Conservation (phyloP, 495 filamentous ascomycete genomes). For the Hypoxylon cercidicola region DNA sequence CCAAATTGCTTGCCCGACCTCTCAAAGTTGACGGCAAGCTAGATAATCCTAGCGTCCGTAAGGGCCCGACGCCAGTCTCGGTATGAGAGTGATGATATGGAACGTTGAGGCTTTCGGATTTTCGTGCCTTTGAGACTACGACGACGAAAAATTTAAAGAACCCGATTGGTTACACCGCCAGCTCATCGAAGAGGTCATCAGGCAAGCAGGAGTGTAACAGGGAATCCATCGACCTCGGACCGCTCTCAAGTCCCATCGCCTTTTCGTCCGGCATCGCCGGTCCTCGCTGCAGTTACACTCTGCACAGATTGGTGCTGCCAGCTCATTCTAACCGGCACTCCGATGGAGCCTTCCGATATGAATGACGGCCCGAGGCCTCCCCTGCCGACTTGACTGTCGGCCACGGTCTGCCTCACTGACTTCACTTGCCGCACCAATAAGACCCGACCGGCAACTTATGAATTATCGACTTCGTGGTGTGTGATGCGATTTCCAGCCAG, state of each 20-base stretch:
- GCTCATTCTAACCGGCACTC: conserved; percentile 9
- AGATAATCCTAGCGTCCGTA: conserved; percentile 1
- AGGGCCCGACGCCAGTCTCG: not conserved
- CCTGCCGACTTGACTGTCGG: not conserved
- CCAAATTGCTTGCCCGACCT: conserved; percentile 10
- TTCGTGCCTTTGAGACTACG: conserved; percentile 8
- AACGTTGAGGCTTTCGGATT: conserved; percentile 18
- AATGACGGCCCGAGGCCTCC: not conserved
- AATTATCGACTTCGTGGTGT: not conserved
- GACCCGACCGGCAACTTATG: not conserved
- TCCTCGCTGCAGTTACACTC: conserved; percentile 9
- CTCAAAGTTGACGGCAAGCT: not conserved
- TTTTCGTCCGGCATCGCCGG: conserved; percentile 9
- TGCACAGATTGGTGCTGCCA: conserved; percentile 34
- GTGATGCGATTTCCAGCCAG: not conserved
- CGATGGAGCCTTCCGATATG: not conserved
- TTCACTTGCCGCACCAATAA: not conserved
- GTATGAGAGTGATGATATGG: conserved; percentile 4
- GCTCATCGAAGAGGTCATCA: not conserved
- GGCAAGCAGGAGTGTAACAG: not conserved
- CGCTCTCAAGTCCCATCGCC: not conserved
- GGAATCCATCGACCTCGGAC: not conserved
- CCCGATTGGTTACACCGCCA: not conserved
- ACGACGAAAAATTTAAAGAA: conserved; percentile 1
- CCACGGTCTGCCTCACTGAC: not conserved